A percentile compares a stretch with the other conserved stretches of the same genome.
phyloP scores from a whole-genome alignment of 1,139 yeast species.

The Yamadazyma diddensiae region DNA sequence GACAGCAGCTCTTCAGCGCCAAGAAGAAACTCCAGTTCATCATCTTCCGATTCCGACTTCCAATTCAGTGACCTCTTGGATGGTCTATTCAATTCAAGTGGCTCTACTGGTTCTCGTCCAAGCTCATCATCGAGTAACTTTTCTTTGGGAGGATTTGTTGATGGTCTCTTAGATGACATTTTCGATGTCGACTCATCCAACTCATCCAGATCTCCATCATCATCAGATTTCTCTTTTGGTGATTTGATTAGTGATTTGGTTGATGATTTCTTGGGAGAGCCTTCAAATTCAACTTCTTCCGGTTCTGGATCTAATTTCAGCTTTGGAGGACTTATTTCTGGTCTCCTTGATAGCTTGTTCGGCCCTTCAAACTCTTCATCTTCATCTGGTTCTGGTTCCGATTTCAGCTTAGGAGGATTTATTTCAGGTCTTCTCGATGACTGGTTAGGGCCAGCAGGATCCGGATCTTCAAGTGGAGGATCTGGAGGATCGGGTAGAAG shows the following conservation, averaged over 20 bases:
- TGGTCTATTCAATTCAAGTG: constrained; percentile 9
- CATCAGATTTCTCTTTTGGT: constrained; percentile 13
- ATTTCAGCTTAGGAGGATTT: constrained; percentile 9
- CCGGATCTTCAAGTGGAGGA: constrained; percentile 9
- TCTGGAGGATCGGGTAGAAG: constrained; percentile 13
- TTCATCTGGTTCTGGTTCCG: constrained; percentile 12
- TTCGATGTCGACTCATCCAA: constrained; percentile 16
- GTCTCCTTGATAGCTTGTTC: constrained; percentile 9
- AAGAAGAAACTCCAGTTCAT: constrained; percentile 7
- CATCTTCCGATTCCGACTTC: constrained; percentile 7
- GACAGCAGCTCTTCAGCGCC: constrained; percentile 4
- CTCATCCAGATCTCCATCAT: constrained; percentile 14
- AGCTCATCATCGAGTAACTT: constrained; percentile 16
- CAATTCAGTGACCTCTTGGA: constrained; percentile 13
- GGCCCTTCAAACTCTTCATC: constrained; percentile 9
- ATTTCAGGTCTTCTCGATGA: constrained; percentile 7
- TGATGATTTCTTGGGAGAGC: constrained; percentile 17
- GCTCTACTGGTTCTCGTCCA: constrained; percentile 6
- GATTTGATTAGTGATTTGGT: constrained; percentile 13
- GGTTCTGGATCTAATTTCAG: constrained; percentile 15
- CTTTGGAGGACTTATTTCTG: constrained; percentile 6
- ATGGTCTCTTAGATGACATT: constrained; percentile 20
- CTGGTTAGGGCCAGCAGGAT: constrained; percentile 11
- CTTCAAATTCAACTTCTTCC: constrained; percentile 13
- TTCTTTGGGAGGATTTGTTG: constrained; percentile 13